Base-by-base conservation (phyloP, 2,329 filamentous ascomycete species). In the Xylariaceae sp. region DNA sequence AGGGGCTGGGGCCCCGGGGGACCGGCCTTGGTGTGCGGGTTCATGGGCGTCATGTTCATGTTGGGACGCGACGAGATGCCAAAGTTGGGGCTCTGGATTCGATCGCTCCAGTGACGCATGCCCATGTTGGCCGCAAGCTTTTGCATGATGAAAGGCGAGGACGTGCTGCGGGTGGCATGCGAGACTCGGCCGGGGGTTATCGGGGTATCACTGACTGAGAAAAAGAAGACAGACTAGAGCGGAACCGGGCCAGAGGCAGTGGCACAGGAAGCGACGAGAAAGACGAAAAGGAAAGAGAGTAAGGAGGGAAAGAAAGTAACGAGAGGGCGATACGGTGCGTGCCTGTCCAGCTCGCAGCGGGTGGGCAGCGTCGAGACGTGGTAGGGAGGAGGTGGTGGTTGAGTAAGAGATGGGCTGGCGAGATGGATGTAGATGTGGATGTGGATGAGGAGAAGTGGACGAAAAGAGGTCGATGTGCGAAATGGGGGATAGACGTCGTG, bases 51-150 rank as follows among this genome's bases (percentile, higher is more conserved):
- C 70, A 83, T 79, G 60, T 80, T 79, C 73, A 77, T 74, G 58
- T 76, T 78, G 53, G 78, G 78, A 64, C 82, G 66, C 54, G 71
- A 75, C 47, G 73, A 79, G 78, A 86, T 85, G 70, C 81, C 80
- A 64, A 86, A 86, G 71, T 81, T 84, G 65, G 82, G 82, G 66
- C 79, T 83, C 79, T 61, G 59, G 50, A 86, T 86, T 77, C 82
- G 79, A 73, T 85, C 82, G 69, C 82, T 81, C 83, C 83, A 87
- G 76, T 86, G 82, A 77, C 83, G 82, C 83, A 87, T 86, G 70
- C 83, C 81, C 83, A 87, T 86, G 68, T 84, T 85, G 71, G 82
- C 81, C 72, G 56, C 56, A 31, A 87, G 72, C 74, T 86, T 87
- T 75, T 87, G 86, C 83, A 87, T 87, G 67, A 66, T 84, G 78